Evolutionary conservation across 768 basidiomycete genomes (phyloP), one percentile per base, ranked within the genome.

Genomic region (Candolleomyces eurysporus): DNA sequence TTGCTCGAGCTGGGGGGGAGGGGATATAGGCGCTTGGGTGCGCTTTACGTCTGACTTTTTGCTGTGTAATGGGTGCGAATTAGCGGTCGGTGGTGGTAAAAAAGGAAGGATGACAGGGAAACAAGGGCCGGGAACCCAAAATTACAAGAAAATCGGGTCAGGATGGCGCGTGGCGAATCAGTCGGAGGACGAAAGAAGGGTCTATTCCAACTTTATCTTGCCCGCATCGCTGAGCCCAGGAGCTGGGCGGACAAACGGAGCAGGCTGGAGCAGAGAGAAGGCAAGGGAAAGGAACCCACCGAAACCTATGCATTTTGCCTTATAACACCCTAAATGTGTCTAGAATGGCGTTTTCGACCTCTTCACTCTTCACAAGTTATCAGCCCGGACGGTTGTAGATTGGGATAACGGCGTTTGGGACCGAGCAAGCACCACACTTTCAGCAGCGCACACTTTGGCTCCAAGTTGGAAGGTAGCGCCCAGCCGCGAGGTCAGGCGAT

Each of bases 41-140:
- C 79, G 83, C 72, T 82, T 86, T 61, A 80, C 77, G 79, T 91
- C 91, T 63, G 91, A 91, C 79, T 84, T 88, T 84, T 89, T 93
- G 71, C 92, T 94, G 66, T 61, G 48, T 40, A 48, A 22, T 26
- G 48, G 49, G 36, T 36, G 36, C 21, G 14, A 45, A 48, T 61
- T 57, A 61, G 58, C 40, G 22, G 31, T 39, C 5, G 48, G 17
- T 32, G 30, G n/a, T 36, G 45, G 42, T 51, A 54, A 45, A 62
- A 64, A 59, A 48, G 51, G 59, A 57, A 60, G 62, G 64, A 69
- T 60, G 48, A 49, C 64, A 60, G 61, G 61, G 59, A 64, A 65
- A 68, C 67, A 67, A 66, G 61, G 63, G 66, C 62, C 64, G 58
- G 65, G 57, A 68, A 68, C 65, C 63, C 63, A 69, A 64, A 48